Evolutionary conservation across 1,139 yeast species (phyloP), one percentile per base, ranked within the genome.

Genomic region (Saccharomycopsis phalli): DNA sequence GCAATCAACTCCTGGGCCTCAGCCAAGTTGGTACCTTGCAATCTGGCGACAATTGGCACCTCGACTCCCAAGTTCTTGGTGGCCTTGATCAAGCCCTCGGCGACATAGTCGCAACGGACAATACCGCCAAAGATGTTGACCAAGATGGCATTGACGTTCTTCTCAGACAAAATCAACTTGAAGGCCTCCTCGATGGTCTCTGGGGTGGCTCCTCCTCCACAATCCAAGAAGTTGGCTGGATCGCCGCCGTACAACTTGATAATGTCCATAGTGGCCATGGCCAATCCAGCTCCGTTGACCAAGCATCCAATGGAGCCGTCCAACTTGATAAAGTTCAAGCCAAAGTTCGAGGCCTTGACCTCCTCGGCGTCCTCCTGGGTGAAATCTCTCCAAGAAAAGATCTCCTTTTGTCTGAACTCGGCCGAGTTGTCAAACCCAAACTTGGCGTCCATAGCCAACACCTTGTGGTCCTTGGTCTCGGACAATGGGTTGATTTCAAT

Each of bases 121-220:
- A 91, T 91, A 71, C 99, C 98, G 62, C 99, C 99, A 59, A 91
- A 91, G 59, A 91, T 93, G 76, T 91, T 91, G 61, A 91, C 98
- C 57, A 91, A 88, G 62, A 91, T 91, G 62, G 96, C 95, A 56
- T 86, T 78, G 53, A 93, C 97, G 59, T 80, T 79, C 60, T 76
- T 68, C 69, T 91, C 96, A 48, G 93, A 75, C 59, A 91, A 71
- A 59, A 91, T 91, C 65, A 93, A 76, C 66, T 81, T 83, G 69
- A 91, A 91, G 46, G 98, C 99, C 68, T 82, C 83, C 69, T 88
- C 94, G 61, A 91, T 91, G 59, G 98, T 88, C 67, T 84, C 82
- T 53, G 97, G 96, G 53, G 97, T 91, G 55, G 99, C 98, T 64
- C 96, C 94, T 71, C 99, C 99, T 72, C 99, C 99, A 67, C 96